phyloP scores from a whole-genome alignment of 2,329 filamentous ascomycete genomes.

The Colletotrichum agaves region DNA sequence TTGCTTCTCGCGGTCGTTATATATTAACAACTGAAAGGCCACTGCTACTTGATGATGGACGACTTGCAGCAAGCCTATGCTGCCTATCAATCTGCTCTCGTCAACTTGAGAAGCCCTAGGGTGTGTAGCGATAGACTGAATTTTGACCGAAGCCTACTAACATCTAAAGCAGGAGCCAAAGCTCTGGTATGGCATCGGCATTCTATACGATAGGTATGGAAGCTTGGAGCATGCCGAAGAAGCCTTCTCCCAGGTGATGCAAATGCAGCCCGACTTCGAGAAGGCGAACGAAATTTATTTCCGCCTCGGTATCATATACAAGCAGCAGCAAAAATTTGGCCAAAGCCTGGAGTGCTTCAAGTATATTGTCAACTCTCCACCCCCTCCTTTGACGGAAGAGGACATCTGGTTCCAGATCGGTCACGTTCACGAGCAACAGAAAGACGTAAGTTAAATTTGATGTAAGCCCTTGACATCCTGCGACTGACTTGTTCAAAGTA shows the following conservation, averaged over 20 bases:
- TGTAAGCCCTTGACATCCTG: background rate
- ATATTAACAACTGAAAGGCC: slow-evolving; percentile 66
- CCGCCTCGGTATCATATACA: slow-evolving; percentile 98
- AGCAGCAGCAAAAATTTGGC: slow-evolving; percentile 93
- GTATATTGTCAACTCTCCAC: slow-evolving; percentile 94
- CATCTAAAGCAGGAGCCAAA: slow-evolving; percentile 78
- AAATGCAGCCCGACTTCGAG: slow-evolving; percentile 96
- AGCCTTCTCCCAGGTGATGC: slow-evolving; percentile 98
- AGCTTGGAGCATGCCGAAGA: slow-evolving; percentile 97
- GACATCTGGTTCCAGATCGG: slow-evolving; percentile 99
- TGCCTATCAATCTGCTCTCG: slow-evolving; percentile 94
- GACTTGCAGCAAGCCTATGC: slow-evolving; percentile 96
- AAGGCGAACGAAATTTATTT: slow-evolving; percentile 99
- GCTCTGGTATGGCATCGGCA: slow-evolving; percentile 98
- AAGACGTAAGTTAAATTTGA: slow-evolving; percentile 79
- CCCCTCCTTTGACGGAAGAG: slow-evolving; percentile 91
- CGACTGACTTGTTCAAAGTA: slow-evolving; percentile 69
- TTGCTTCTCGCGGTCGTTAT: background rate
- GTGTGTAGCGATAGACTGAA: slow-evolving; percentile 56
- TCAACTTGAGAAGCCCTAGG: slow-evolving; percentile 93
- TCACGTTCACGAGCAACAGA: slow-evolving; percentile 98
- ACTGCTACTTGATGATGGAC: slow-evolving; percentile 99
- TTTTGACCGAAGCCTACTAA: slow-evolving; percentile 38
- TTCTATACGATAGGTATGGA: slow-evolving; percentile 95
- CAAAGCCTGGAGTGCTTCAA: slow-evolving; percentile 99